phyloP scores from a whole-genome alignment of 352 stramenopile species.

The Phytophthora pseudosyringae region DNA sequence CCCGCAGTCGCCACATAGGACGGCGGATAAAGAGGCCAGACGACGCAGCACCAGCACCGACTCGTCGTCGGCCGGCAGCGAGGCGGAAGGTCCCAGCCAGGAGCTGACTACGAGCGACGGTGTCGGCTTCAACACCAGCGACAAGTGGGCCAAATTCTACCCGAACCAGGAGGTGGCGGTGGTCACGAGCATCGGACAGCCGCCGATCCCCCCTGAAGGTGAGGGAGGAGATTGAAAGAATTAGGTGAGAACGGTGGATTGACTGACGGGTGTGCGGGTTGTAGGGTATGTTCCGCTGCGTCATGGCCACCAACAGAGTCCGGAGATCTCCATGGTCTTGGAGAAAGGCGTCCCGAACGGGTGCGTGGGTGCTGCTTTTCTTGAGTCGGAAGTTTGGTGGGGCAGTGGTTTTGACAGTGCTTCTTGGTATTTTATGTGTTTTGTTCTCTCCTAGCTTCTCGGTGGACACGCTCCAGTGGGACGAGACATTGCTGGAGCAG shows the following conservation, averaged over 20 bases:
- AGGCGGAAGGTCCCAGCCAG: constrained; percentile 6
- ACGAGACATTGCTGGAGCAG: constrained; percentile 66
- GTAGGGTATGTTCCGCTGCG: constrained; percentile 69
- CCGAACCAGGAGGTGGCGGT: constrained; percentile 59
- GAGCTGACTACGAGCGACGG: constrained; percentile 30
- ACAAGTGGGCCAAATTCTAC: constrained; percentile 67
- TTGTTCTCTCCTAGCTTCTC: constrained; percentile 53
- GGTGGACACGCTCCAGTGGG: constrained; percentile 75
- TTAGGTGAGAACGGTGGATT: background rate
- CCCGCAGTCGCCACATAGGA: constrained; percentile 5
- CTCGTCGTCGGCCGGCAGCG: constrained; percentile 3
- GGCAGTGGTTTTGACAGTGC: background rate
- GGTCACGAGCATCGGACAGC: constrained; percentile 59
- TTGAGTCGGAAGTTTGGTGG: background rate
- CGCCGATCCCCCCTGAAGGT: constrained; percentile 65
- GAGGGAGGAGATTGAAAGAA: background rate
- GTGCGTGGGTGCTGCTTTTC: constrained; percentile 26
- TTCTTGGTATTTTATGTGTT: constrained; percentile 2
- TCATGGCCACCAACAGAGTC: constrained; percentile 44
- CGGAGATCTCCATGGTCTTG: constrained; percentile 3
- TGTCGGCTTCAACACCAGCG: constrained; percentile 43
- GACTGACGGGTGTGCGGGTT: constrained; percentile 14
- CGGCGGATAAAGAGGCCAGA: background rate
- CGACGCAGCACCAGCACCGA: constrained; percentile 2
- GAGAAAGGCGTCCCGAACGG: constrained; percentile 38